Conservation (phyloP, 306 rosid genomes). For the Vachellia pachyceras region DNA sequence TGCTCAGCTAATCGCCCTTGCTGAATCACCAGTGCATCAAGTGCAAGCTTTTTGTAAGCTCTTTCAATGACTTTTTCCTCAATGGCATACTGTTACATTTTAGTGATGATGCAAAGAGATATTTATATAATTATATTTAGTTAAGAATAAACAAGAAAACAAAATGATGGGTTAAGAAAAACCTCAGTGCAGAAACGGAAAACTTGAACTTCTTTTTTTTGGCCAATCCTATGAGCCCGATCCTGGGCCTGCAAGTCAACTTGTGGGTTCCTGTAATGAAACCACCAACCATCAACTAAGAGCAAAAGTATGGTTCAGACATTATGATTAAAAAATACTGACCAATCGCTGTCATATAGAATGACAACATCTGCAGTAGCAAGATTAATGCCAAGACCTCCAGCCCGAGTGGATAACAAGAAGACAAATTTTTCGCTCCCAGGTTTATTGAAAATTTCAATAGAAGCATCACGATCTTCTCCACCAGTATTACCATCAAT, state of each 20-base stretch:
- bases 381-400: conserved; percentile 99
- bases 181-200: conserved; percentile 99
- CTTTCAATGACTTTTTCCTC: conserved; percentile 99
- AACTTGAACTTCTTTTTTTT: conserved; percentile 99
- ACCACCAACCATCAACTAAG: conserved; percentile 35
- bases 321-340: conserved; percentile 34
- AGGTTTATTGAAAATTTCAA: conserved; percentile 86
- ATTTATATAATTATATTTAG: conserved; percentile 28
- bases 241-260: conserved; percentile 99
- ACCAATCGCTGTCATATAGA: conserved; percentile 99
- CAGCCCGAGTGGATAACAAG: conserved; percentile 93
- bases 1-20: conserved; percentile 99
- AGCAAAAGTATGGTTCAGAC: conserved; percentile 6
- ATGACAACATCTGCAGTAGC: conserved; percentile 99
- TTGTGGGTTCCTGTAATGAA: conserved; percentile 86
- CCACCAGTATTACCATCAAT: conserved; percentile 99
- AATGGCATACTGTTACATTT: conserved; percentile 74
- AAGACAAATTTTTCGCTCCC: conserved; percentile 99
- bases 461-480: conserved; percentile 98
- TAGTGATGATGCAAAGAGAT: background rate
- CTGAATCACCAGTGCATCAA: conserved; percentile 98
- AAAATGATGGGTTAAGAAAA: conserved; percentile 4
- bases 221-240: conserved; percentile 99
- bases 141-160: conserved; percentile 4
- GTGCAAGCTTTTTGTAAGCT: conserved; percentile 99